Percentiles rank a stretch among this genome's conserved stretches.
phyloP scores from a whole-genome alignment of 257 asterid genomes.

The Rauvolfia tetraphylla region DNA sequence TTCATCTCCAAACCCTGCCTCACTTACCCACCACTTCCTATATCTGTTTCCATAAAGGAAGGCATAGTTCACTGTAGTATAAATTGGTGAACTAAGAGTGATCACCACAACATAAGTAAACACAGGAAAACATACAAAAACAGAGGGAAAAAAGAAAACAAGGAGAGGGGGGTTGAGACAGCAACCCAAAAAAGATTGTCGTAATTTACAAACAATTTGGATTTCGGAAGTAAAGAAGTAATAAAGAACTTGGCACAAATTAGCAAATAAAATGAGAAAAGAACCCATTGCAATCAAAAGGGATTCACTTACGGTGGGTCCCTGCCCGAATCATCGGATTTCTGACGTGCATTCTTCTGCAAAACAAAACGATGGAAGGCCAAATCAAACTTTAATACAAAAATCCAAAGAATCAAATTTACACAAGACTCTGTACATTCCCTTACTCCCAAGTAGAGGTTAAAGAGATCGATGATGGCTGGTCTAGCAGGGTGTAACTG shows the following conservation, averaged over 20 bases:
- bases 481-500: conserved; percentile 80
- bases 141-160: neutral
- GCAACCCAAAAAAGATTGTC: neutral
- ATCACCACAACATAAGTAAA: neutral
- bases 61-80: too few relatives aligned
- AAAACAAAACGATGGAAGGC: conserved; percentile 10
- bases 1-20: neutral
- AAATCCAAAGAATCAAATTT: neutral
- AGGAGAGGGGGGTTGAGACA: neutral
- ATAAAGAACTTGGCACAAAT: neutral
- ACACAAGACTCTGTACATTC: neutral
- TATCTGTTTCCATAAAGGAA: neutral
- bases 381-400: conserved; percentile 2
- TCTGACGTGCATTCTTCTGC: conserved; percentile 60
- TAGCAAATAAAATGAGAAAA: neutral
- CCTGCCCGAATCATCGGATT: conserved; percentile 57
- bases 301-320: conserved; percentile 77
- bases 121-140: neutral
- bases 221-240: neutral
- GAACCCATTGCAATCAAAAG: neutral
- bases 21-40: neutral
- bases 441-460: conserved; percentile 74
- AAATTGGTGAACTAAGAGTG: neutral
- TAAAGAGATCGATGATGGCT: conserved; percentile 69
- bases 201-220: neutral